Base-by-base conservation (phyloP, 306 rosid species). In the Cajanus cajan region DNA sequence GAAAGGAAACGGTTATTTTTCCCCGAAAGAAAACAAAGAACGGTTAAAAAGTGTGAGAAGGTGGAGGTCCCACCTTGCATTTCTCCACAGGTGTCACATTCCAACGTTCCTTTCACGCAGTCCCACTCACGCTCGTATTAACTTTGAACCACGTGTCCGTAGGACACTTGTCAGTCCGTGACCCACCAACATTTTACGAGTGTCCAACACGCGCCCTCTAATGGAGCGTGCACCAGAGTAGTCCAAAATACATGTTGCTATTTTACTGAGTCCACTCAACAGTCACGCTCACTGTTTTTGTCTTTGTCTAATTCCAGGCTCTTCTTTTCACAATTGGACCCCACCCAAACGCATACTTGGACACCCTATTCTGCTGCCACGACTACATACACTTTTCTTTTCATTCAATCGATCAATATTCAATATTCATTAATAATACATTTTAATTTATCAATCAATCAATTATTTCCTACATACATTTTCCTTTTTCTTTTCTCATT, bases 71-170 rank as follows among this genome's bases (percentile, higher is more conserved):
- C 9, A 47, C 67, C 0, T 14, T 2, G 12, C 61, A 18, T 2
- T 19, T 16, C 25, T 16, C 69, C 40, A 15, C 4, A 31, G 31
- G 25, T 5, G 36, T 78, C 73, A 14, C 57, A n/a, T 2, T 0
- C n/a, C 67, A 25, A 62, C 4, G 65, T 79, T 36, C 65, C 54
- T 79, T 69, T 78, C 82, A 31, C 8, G 5, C 15, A 28, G 82
- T 78, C 82, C 51, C 31, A 13, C 28, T n/a, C 39, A 39, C 72
- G 62, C 28, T 4, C 28, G 4, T 14, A 44, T 44, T 66, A 10
- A 44, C 33, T 16, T 28, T 15, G 24, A 28, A 62, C 82, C 82
- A 82, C 70, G 82, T 77, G 82, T 77, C 54, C 8, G 0, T 15
- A 18, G 25, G 44, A 62, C 69, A 71, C 78, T 31, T 82, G 82